Percentiles rank a stretch among this genome's conserved stretches.
Conservation (phyloP, 1,284 basidiomycete genomes). For the Trametes polyzona region DNA sequence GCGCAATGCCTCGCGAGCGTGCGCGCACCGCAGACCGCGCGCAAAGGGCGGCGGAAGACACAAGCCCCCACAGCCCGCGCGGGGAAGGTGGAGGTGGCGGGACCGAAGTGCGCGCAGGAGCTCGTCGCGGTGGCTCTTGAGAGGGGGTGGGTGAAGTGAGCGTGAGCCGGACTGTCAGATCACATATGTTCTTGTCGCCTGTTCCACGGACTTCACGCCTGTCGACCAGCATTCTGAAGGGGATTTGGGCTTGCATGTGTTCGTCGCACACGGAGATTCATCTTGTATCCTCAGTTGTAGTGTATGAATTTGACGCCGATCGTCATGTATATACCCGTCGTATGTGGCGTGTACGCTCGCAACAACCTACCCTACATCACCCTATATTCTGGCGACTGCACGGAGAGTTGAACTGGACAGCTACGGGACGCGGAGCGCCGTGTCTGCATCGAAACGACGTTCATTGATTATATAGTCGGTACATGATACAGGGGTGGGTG, state of each 20-base stretch:
- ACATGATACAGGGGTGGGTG: conserved; percentile 1
- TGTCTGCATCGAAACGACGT: neutral
- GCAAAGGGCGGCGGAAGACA: conserved; percentile 48
- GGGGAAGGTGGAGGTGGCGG: conserved; percentile 17
- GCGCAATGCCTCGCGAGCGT: conserved; percentile 43
- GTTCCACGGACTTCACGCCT: no score
- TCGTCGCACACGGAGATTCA: neutral
- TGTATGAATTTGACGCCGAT: neutral
- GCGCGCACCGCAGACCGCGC: conserved; percentile 21
- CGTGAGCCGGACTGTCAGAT: neutral
- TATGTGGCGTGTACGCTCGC: neutral
- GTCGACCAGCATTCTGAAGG: no score
- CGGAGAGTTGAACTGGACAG: neutral
- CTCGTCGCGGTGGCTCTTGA: conserved; percentile 55
- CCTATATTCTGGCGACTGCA: no score
- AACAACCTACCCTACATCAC: neutral
- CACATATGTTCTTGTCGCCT: neutral
- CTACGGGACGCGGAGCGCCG: neutral
- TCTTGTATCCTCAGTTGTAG: neutral
- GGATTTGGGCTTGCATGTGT: neutral
- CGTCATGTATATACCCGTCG: neutral
- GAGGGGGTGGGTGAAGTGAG: conserved; percentile 52
- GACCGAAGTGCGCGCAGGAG: conserved; percentile 54
- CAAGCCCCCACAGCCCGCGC: conserved; percentile 30
- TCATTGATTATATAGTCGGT: neutral